Percentiles rank a stretch among this genome's conserved stretches.
These are phyloP conservation scores for Diaporthe aspalathi DNA, from an alignment of 2,329 filamentous ascomycete species.

Conservation along the genomic window DNA sequence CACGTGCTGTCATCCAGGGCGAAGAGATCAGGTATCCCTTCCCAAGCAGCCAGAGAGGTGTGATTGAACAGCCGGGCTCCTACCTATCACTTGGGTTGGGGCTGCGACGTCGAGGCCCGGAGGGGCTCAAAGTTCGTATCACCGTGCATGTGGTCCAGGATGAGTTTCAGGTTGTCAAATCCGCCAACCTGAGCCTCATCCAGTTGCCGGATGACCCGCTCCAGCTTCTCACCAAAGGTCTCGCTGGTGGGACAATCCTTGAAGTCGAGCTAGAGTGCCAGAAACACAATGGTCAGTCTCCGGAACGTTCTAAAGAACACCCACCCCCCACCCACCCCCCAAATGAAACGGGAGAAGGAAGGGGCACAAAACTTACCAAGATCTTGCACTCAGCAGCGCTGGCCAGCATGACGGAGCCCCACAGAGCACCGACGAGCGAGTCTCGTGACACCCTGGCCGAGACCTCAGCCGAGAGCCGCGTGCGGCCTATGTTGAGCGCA, in stretches of 20 bases:
- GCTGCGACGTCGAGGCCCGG: neutral
- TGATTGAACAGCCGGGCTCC: neutral
- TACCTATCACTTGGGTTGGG: neutral
- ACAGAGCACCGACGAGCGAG: neutral
- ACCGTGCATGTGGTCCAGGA: neutral
- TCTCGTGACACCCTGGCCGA: neutral
- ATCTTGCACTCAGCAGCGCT: neutral
- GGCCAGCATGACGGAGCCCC: neutral
- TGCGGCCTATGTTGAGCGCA: neutral
- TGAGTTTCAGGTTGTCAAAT: neutral
- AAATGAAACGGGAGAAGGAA: too few relatives aligned
- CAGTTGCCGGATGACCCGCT: neutral
- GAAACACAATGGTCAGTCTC: neutral
- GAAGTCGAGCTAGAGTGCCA: neutral
- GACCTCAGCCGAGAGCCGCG: slow-evolving; percentile 9
- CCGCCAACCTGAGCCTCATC: neutral
- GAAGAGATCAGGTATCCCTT: neutral
- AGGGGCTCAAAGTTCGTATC: neutral
- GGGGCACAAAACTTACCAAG: neutral
- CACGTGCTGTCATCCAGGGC: neutral
- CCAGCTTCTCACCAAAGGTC: slow-evolving; percentile 7
- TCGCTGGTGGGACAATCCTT: neutral
- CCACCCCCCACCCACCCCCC: too few relatives aligned
- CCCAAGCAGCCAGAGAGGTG: neutral
- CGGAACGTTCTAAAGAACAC: neutral